Conservation (phyloP, 2,329 filamentous ascomycete species). For the Fusarium denticulatum region DNA sequence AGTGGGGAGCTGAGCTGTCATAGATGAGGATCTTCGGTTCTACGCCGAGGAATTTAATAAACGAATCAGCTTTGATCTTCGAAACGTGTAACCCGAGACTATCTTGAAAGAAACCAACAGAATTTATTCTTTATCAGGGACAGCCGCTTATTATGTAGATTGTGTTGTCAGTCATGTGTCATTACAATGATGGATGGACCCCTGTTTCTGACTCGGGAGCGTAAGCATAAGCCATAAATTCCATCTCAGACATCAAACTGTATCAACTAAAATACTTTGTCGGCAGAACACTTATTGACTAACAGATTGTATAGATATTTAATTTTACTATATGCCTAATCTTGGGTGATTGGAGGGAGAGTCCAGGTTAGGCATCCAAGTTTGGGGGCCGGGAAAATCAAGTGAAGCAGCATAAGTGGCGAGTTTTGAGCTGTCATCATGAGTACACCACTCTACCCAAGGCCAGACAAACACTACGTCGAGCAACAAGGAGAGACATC, state of each 20-base stretch:
- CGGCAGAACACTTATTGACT: fast-evolving
- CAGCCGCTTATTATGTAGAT: no score
- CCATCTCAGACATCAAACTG: not conserved
- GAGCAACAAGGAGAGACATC: fast-evolving
- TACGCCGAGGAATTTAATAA: not conserved
- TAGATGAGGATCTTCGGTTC: not conserved
- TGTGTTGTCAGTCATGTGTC: not conserved
- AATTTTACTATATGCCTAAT: not conserved
- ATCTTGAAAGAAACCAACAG: not conserved
- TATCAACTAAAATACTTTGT: not conserved
- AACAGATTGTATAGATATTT: fast-evolving
- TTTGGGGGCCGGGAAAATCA: not conserved
- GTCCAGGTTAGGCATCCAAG: not conserved
- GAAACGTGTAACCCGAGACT: not conserved
- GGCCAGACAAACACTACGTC: no score
- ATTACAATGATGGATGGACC: not conserved
- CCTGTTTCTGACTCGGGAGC: not conserved
- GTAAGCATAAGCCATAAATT: not conserved
- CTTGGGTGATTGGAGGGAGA: fast-evolving
- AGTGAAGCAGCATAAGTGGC: not conserved
- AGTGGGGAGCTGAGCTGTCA: constrained; percentile 21
- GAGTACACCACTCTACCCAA: not conserved
- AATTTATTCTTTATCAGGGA: not conserved
- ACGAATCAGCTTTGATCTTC: not conserved
- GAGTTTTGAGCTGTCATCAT: not conserved